Conservation (phyloP, 257 asterid genomes). For the Ilex asprella region DNA sequence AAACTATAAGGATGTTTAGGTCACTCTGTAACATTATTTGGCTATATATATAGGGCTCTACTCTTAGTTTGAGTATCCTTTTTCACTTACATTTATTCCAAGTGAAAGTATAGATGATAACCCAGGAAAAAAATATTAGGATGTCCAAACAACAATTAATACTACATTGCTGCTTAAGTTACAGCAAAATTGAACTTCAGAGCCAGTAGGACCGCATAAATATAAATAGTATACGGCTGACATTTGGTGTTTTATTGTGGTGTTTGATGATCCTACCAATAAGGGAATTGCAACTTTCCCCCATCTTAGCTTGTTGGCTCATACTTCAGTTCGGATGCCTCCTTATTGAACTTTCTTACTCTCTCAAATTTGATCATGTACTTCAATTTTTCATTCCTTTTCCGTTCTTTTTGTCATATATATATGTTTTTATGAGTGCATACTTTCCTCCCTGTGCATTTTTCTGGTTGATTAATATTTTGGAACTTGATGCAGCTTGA, state of each 20-base stretch:
- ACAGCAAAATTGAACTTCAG: background rate
- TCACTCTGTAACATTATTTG: too few species aligned
- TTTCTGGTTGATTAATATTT: background rate
- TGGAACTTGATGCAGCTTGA: slow-evolving; percentile 50
- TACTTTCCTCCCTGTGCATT: background rate
- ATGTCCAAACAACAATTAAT: background rate
- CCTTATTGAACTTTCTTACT: background rate
- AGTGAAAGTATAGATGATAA: too few species aligned
- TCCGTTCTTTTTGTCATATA: background rate
- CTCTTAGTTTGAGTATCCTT: too few species aligned
- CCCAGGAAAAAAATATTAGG: background rate
- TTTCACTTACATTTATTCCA: too few species aligned
- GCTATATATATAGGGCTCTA: too few species aligned
- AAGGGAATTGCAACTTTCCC: background rate
- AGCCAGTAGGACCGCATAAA: background rate
- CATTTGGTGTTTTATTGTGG: background rate
- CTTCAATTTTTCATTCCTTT: background rate
- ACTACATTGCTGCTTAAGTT: background rate
- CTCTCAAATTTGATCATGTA: background rate
- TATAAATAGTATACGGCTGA: background rate
- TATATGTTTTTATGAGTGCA: background rate
- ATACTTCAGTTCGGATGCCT: background rate
- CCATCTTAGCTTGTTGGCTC: background rate
- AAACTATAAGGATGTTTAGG: too few species aligned
- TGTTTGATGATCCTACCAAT: background rate